Evolutionary conservation across 1,284 basidiomycete species (phyloP), one percentile per base, ranked within the genome.

Genomic region (Cryptococcus depauperatus): DNA sequence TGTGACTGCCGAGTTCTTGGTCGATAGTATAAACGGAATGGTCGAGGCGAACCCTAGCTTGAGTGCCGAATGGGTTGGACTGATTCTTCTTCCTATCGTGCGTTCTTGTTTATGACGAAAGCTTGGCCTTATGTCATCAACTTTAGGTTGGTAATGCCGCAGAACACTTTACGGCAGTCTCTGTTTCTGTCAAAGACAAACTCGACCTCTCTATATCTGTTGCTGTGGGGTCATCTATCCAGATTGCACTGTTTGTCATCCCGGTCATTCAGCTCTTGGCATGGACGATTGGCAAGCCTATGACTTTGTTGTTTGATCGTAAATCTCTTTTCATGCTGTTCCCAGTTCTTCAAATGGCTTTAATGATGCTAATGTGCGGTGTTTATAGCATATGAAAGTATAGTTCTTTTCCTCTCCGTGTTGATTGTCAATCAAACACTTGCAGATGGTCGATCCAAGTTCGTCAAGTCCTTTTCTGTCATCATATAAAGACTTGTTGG

Each of bases 191-290:
- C 52, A 88, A 91, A 71, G 74, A 74, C 56, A 75, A 76, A 56
- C 62, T 75, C 33, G 74, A 75, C 50, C 64, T 75, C 10, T 69
- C 70, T 56, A 74, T 90, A 46, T 81, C 83, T 41, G 86, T 91
- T 32, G 88, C 90, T 8, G 85, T 90, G 34, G 88, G 88, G n/a
- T 89, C 86, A 2, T 87, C 84, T 50, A 89, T 93, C 53, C 90
- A 95, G 82, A 88, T 88, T 48, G 83, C 86, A 2, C 50, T 69
- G 42, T 85, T 92, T 58, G 84, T 89, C 51, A 83, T 89, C 59
- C 85, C 85, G 66, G 82, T 81, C 26, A 71, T 82, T 46, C 71
- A 81, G 54, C 59, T 75, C 5, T 58, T 76, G 23, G 73, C 66
- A 0, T 75, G 74, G 74, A 58, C 54, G 3, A 74, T 75, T 38